Conservation (phyloP, 1,284 basidiomycete genomes). For the Microbotryum silenes-acaulis region DNA sequence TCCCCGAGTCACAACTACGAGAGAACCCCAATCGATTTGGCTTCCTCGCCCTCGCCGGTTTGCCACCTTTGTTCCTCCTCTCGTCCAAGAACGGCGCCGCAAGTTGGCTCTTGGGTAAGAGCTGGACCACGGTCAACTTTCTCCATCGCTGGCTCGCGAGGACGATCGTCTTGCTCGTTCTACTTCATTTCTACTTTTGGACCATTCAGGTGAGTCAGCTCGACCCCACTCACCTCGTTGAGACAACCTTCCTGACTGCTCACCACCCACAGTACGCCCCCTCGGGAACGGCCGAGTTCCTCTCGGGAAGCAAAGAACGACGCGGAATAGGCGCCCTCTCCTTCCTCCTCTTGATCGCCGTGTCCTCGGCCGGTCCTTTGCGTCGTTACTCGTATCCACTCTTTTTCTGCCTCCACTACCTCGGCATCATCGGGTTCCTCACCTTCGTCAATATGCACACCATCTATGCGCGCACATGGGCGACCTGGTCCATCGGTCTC, state of each 20-base stretch:
- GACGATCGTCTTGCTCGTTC: constrained; percentile 11
- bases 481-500: constrained; percentile 13
- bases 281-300: constrained; percentile 6
- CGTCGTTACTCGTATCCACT: constrained; percentile 20
- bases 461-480: constrained; percentile 19
- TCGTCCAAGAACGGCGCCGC: constrained; percentile 20
- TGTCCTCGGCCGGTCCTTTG: constrained; percentile 18
- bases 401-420: constrained; percentile 26
- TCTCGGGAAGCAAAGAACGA: constrained; percentile 15
- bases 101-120: constrained; percentile 8
- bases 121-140: constrained; percentile 20
- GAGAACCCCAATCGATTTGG: constrained; percentile 30
- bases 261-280: constrained; percentile 11
- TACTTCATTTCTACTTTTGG: constrained; percentile 26
- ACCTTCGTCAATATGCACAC: constrained; percentile 25
- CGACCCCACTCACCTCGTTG: neutral
- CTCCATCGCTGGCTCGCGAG: constrained; percentile 24
- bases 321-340: constrained; percentile 21
- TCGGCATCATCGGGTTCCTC: constrained; percentile 26
- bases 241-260: neutral
- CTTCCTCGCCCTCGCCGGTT: constrained; percentile 23
- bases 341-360: constrained; percentile 22
- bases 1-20: constrained; percentile 19
- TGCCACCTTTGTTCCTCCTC: constrained; percentile 21
- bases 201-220: constrained; percentile 9